Base-by-base conservation (phyloP, 352 stramenopile species). In the Pythium volutum region DNA sequence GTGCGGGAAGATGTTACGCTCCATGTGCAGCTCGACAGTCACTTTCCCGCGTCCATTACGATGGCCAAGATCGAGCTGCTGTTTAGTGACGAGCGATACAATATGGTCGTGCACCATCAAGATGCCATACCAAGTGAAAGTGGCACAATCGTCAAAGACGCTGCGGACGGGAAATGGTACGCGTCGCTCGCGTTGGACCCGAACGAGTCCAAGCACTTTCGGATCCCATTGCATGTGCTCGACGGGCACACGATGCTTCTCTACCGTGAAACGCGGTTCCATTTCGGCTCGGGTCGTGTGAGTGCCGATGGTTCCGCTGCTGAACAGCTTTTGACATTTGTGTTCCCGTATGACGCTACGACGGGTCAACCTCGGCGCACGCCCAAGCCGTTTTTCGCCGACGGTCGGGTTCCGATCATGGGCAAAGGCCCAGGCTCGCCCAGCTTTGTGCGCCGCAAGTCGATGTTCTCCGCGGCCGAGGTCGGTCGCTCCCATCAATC, bases 371-470 rank as follows among this genome's bases (percentile, higher is more conserved):
- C 33, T 18, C 54, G 62, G 6, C 48, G 54, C 29, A 39, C 31
- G 5, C 6, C 49, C 3, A 60, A 60, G 42, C 75, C 75, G 23
- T 82, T 82, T 67, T 57, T 89, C 23, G 46, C 77, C 3, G 73
- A 85, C 55, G 84, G 82, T 1, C 78, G 82, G 22, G 77, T 93
- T 1, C 86, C 86, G 15, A 76, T 84, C n/a, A 95, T 95, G 86
- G 84, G 86, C 25, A 86, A 87, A 64, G 86, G 86, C 2, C 83
- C 82, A 12, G 86, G 82, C 20, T 95, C 86, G 14, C 86, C 86
- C 0, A 93, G 84, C 48, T 95, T 95, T 64, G 84, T 82, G 33
- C 79, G 84, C 15, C 73, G 79, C 48, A 89, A 90, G 48, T 82
- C 85, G 2, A 91, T 89, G 75, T 91, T 92, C 46, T 93, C 81